Evolutionary conservation across 2,329 filamentous ascomycete genomes (phyloP).

Genomic region (Ascosphaera apis): DNA sequence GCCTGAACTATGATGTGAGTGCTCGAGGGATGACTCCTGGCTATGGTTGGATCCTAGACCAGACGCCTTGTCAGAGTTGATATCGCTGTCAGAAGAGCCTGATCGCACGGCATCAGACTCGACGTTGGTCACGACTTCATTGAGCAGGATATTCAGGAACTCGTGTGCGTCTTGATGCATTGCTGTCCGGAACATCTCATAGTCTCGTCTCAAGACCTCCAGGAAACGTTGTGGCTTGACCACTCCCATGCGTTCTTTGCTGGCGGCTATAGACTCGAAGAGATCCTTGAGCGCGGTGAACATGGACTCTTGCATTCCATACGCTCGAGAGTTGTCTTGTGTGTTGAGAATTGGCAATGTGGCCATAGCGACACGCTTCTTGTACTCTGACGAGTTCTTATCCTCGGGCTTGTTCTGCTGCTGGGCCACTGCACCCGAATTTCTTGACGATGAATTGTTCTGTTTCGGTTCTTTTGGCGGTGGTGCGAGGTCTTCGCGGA

Average conservation of each 20-base stretch:
- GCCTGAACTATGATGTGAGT: slow-evolving; percentile 27
- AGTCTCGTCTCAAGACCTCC: slow-evolving; percentile 78
- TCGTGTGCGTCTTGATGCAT: slow-evolving; percentile 99
- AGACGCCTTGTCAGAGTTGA: slow-evolving; percentile 20
- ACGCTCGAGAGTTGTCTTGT: slow-evolving; percentile 54
- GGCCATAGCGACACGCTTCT: slow-evolving; percentile 85
- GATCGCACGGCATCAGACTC: slow-evolving; percentile 50
- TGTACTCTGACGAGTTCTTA: slow-evolving; percentile 88
- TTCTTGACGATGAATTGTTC: slow-evolving; percentile 20
- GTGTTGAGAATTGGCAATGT: slow-evolving; percentile 72
- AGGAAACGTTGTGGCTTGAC: slow-evolving; percentile 81
- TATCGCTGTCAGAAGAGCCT: slow-evolving; percentile 13
- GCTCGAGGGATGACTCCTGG: slow-evolving; percentile 21
- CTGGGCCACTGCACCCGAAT: slow-evolving; percentile 30
- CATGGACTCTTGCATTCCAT: slow-evolving; percentile 84
- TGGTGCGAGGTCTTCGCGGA: slow-evolving; percentile 18
- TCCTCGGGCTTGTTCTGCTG: slow-evolving; percentile 56
- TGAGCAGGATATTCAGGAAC: slow-evolving; percentile 84
- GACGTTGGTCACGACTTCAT: slow-evolving; percentile 84
- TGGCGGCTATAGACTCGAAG: slow-evolving; percentile 70
- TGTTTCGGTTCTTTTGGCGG: slow-evolving; percentile 23
- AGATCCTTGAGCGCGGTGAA: slow-evolving; percentile 94
- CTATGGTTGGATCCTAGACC: slow-evolving; percentile 3
- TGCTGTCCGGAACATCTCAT: slow-evolving; percentile 89
- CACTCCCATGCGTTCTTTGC: slow-evolving; percentile 62